phyloP scores from a whole-genome alignment of 176 grass and related monocot genomes.

The Oryza meyeriana region DNA sequence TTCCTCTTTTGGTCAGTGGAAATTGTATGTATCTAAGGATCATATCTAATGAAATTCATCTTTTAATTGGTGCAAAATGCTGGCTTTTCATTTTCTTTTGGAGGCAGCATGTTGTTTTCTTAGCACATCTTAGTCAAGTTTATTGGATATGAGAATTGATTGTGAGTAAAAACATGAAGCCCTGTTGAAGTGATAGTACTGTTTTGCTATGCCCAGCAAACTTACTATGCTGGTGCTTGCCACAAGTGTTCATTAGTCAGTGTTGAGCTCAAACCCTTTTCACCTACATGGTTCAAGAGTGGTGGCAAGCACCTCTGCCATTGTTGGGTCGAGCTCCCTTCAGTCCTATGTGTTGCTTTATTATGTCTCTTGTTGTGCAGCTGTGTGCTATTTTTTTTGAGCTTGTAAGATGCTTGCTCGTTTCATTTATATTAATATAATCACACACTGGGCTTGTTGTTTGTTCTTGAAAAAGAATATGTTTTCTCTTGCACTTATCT shows the following conservation, averaged over 20 bases:
- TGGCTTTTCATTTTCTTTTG: not conserved
- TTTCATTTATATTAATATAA: not conserved
- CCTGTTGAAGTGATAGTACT: not conserved
- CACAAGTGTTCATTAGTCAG: not conserved
- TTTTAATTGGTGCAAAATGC: slow-evolving; percentile 8
- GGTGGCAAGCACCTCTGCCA: not conserved
- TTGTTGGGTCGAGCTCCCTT: not conserved
- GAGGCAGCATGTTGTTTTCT: not conserved
- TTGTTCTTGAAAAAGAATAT: not conserved
- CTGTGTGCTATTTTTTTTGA: not conserved
- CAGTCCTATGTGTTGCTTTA: not conserved
- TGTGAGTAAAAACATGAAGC: not conserved
- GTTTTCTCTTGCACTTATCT: not conserved
- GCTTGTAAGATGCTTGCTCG: not conserved
- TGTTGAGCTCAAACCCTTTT: not conserved
- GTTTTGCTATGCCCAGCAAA: not conserved
- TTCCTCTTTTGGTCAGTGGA: not conserved
- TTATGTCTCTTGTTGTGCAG: not conserved
- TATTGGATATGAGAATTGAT: not conserved
- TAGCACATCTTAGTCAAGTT: not conserved
- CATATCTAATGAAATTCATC: not conserved
- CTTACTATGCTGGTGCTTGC: not conserved
- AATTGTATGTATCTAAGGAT: not conserved
- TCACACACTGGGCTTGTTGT: not conserved
- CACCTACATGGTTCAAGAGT: not conserved